Percentiles rank a stretch among this genome's conserved stretches.
Conservation (phyloP, 129 eudicot species). For the Saussurea involucrata region DNA sequence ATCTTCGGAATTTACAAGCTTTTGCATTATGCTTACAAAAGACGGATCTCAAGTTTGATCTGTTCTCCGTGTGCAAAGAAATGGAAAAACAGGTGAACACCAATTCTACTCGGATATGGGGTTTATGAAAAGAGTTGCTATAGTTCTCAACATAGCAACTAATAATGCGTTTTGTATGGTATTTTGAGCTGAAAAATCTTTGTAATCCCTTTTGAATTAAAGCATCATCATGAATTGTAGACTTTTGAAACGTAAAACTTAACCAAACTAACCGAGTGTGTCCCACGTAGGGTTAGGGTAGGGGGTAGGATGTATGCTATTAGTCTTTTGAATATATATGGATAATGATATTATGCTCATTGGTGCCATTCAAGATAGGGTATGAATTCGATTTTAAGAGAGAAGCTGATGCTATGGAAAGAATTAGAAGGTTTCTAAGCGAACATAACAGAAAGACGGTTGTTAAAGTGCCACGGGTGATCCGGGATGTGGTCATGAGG, state of each 20-base stretch:
- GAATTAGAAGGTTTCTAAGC: constrained; percentile 61
- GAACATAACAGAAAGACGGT: constrained; percentile 59
- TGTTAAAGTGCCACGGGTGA: constrained; percentile 74
- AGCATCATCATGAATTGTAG: constrained; percentile 11
- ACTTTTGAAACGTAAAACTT: background rate
- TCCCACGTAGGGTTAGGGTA: background rate
- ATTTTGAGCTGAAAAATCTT: background rate
- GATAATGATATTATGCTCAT: constrained; percentile 24
- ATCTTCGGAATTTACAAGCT: constrained; percentile 84
- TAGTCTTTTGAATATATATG: background rate
- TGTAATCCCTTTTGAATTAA: background rate
- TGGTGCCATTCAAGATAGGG: constrained; percentile 64
- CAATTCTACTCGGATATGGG: background rate
- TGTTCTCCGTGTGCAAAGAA: constrained; percentile 83
- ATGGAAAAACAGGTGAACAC: constrained; percentile 91
- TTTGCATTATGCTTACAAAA: constrained; percentile 89
- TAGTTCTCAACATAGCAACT: too few relatives aligned
- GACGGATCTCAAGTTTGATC: constrained; percentile 87
- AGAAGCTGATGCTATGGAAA: constrained; percentile 94
- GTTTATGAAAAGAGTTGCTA: background rate
- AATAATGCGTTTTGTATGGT: background rate
- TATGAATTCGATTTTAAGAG: constrained; percentile 90
- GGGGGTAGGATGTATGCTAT: background rate
- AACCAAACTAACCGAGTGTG: too few relatives aligned
- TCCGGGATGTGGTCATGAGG: constrained; percentile 71